Base-by-base conservation (phyloP, 495 filamentous ascomycete species). In the Tuber borchii region DNA sequence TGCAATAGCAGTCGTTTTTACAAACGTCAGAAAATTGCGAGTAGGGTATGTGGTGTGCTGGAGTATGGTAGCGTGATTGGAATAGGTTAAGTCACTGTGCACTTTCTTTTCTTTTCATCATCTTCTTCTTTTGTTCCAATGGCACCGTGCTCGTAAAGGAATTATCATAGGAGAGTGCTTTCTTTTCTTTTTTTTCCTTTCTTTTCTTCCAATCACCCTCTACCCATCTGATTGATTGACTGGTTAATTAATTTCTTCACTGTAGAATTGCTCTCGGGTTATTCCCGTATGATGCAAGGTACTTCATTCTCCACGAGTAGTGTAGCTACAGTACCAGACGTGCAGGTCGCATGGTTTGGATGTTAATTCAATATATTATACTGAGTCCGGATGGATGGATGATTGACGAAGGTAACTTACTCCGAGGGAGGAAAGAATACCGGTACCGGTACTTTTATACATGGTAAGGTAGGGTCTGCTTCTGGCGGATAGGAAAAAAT, bases 361-460 rank as follows among this genome's bases (percentile, higher is more conserved):
- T 65, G 39, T 40, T 40, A 40, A 40, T 40, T 40, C 39, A 40
- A 40, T 40, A 40, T 40, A 40, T 40, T 40, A 40, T 40, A 39
- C 37, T 40, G 39, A 40, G 2, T 40, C 2, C 39, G 56, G 56
- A 34, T 31, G 14, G 14, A 65, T 31, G 51, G 51, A 61, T 26
- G 51, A 46, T 61, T n/a, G 56, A n/a, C 31, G 56, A 65, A 65
- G 56, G 26, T 34, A 65, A 65, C 12, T 65, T 65, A 65, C 31
- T 65, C 56, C 56, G 56, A 65, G 56, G 56, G 26, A n/a, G 56
- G 51, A 26, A 34, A 65, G 56, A 65, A 65, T 65, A 65, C 56
- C 56, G 56, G 56, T 65, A 65, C 26, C 26, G n/a, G n/a, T 65
- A 65, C 26, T 65, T 65, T 65, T 65, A 65, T 34, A 65, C 9